A percentile compares a stretch with the other conserved stretches of the same genome.
Evolutionary conservation across 2,329 filamentous ascomycete species (phyloP).

Genomic region (Trichophyton benhamiae): DNA sequence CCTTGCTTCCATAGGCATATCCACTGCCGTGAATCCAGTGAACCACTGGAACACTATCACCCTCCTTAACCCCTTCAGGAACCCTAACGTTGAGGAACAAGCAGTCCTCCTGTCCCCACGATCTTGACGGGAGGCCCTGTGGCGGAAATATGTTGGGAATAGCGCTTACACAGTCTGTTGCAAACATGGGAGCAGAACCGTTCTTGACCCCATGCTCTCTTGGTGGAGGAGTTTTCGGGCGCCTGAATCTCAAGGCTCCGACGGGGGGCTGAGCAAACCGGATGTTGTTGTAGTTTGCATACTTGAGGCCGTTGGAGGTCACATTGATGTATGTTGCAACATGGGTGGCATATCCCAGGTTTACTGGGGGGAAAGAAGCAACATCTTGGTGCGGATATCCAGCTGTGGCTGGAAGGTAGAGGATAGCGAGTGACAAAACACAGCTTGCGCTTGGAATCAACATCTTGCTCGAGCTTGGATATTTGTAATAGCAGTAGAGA

Average conservation of each 20-base stretch:
- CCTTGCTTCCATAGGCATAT: slow-evolving; percentile 3
- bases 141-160: slow-evolving; percentile 2
- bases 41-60: slow-evolving; percentile 6
- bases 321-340: slow-evolving; percentile 6
- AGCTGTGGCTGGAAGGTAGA: neutral
- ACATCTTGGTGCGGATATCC: neutral
- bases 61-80: slow-evolving; percentile 3
- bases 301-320: slow-evolving; percentile 6
- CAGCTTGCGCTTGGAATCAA: neutral
- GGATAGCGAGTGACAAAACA: neutral
- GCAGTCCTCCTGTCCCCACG: slow-evolving; percentile 7
- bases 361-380: slow-evolving; percentile 6
- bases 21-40: slow-evolving; percentile 6
- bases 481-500: neutral
- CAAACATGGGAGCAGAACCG: neutral
- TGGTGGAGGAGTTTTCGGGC: slow-evolving; percentile 8
- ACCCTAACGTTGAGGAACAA: slow-evolving; percentile 7
- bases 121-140: neutral
- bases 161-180: slow-evolving; percentile 10
- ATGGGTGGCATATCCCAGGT: slow-evolving; percentile 13
- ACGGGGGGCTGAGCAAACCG: slow-evolving; percentile 13
- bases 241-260: slow-evolving; percentile 8
- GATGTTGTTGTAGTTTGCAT: slow-evolving; percentile 13
- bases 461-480: neutral
- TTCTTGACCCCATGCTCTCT: slow-evolving; percentile 4